A percentile compares a stretch with the other conserved stretches of the same genome.
These are phyloP conservation scores for Neurospora sp. DNA, from an alignment of 495 filamentous ascomycete genomes.

Conservation along the genomic window DNA sequence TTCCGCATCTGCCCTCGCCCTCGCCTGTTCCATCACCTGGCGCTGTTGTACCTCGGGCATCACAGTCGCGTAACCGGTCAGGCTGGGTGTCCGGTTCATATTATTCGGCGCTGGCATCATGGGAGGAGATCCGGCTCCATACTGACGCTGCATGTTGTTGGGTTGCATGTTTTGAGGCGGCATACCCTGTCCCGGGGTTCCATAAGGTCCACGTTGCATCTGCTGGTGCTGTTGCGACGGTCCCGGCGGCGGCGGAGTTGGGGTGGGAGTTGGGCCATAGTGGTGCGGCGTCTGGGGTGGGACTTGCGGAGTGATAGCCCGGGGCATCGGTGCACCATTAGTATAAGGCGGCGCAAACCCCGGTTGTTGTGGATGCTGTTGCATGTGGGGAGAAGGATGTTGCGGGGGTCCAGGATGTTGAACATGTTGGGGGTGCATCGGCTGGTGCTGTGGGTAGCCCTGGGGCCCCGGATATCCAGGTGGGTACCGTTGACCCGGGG, in stretches of 20 bases:
- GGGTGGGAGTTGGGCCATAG: conserved; percentile 21
- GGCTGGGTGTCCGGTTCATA: conserved; percentile 16
- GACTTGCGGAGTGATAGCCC: conserved; percentile 26
- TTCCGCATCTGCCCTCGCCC: conserved; percentile 33
- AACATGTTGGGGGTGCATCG: conserved; percentile 18
- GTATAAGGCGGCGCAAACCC: conserved; percentile 18
- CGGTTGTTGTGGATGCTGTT: conserved; percentile 11
- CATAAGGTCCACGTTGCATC: conserved; percentile 15
- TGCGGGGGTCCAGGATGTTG: conserved; percentile 20
- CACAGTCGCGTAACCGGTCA: conserved; percentile 27
- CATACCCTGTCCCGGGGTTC: conserved; percentile 17
- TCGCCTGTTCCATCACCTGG: conserved; percentile 35
- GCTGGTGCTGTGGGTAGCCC: conserved; percentile 18
- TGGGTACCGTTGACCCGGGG: conserved; percentile 20
- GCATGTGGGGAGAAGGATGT: conserved; percentile 8
- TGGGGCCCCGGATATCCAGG: conserved; percentile 12
- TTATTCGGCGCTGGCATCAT: conserved; percentile 15
- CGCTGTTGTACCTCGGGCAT: conserved; percentile 28
- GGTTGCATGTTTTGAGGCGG: conserved; percentile 11
- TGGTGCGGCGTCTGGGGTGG: conserved; percentile 13
- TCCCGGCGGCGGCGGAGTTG: conserved; percentile 20
- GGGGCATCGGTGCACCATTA: conserved; percentile 24
- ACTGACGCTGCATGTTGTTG: conserved; percentile 17
- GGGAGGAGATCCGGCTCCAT: conserved; percentile 7
- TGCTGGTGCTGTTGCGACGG: conserved; percentile 22